Conservation (phyloP, 257 asterid species). For the Solanum virginianum region DNA sequence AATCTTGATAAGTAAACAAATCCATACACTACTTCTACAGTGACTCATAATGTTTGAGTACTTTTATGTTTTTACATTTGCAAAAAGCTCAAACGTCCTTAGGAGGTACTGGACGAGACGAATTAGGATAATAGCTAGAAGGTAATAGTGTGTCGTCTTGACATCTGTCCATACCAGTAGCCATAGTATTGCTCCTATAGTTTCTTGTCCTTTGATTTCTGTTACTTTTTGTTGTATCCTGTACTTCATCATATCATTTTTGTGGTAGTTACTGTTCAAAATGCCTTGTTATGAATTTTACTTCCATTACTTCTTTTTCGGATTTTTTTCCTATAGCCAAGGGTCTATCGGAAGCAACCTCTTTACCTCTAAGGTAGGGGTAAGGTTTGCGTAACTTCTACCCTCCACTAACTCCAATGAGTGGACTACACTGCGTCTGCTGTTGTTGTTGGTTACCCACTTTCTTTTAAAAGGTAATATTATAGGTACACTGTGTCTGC, state of each 20-base stretch:
- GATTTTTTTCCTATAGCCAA: background rate
- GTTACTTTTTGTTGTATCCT: background rate
- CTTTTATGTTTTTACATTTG: background rate
- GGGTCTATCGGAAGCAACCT: background rate
- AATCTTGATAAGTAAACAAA: background rate
- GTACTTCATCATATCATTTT: background rate
- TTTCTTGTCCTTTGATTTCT: background rate
- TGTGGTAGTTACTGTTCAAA: background rate
- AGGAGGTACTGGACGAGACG: background rate
- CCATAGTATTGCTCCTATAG: background rate
- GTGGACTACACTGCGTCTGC: background rate
- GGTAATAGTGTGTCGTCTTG: background rate
- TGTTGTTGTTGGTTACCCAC: background rate
- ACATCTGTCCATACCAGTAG: background rate
- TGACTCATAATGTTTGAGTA: background rate
- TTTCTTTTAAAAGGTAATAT: background rate
- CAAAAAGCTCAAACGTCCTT: background rate
- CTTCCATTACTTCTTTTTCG: background rate
- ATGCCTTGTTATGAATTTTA: too few species aligned
- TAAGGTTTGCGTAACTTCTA: background rate
- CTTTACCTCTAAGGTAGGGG: background rate
- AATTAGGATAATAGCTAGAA: background rate
- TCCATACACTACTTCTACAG: background rate
- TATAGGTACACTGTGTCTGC: background rate
- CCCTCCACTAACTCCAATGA: background rate